phyloP scores from a whole-genome alignment of 331 rosid species.

The Malus hybrid region DNA sequence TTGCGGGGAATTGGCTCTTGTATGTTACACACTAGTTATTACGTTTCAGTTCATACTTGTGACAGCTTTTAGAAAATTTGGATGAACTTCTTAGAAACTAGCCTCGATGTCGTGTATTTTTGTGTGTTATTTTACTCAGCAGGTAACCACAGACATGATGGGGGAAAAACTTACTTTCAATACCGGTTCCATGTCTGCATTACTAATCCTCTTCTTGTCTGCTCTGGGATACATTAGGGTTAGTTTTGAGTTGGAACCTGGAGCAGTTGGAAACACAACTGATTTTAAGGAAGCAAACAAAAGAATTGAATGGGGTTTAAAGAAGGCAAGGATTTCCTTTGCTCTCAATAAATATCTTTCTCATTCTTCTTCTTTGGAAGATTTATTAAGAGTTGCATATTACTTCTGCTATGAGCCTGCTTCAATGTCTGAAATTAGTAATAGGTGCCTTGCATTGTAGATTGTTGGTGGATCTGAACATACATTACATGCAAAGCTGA shows the following conservation, averaged over 20 bases:
- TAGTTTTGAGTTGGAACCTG: constrained; percentile 81
- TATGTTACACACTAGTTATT: not conserved
- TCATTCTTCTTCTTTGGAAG: not conserved
- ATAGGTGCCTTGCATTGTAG: constrained; percentile 32
- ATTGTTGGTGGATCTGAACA: constrained; percentile 94
- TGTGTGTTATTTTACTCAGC: not conserved
- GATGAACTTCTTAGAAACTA: not conserved
- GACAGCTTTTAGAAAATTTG: not conserved
- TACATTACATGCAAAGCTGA: constrained; percentile 74
- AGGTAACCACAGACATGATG: not conserved
- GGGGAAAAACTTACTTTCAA: not conserved
- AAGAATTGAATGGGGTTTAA: constrained; percentile 82
- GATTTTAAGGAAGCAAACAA: constrained; percentile 74
- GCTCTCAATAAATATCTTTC: not conserved
- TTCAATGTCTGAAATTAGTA: constrained; percentile 11
- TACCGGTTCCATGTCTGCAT: not conserved
- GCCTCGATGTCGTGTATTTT: too few relatives aligned
- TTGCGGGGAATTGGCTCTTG: not conserved
- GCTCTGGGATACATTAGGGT: constrained; percentile 40
- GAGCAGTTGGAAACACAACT: constrained; percentile 74
- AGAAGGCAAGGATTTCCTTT: constrained; percentile 47
- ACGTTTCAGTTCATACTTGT: not conserved
- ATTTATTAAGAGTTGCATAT: not conserved
- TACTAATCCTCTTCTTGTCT: not conserved
- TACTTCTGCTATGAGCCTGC: not conserved